Evolutionary conservation across 768 basidiomycete species (phyloP).

Genomic region (Tephrocybe rancida): DNA sequence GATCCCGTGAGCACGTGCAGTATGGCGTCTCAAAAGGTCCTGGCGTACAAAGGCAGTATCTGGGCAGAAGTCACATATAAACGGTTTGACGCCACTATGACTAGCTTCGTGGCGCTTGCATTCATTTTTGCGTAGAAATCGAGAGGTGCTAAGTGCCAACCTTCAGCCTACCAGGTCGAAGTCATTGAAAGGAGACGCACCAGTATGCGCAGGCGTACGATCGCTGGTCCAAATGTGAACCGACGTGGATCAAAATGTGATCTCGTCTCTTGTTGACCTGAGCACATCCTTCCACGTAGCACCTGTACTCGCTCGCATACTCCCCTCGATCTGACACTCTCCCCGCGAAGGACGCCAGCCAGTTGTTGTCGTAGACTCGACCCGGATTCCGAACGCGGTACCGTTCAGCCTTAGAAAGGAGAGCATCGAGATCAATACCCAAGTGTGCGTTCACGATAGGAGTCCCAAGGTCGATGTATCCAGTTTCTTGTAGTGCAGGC

Average conservation of each 20-base stretch:
- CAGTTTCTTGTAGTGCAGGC: constrained; percentile 5
- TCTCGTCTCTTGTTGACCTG: constrained; percentile 75
- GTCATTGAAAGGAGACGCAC: constrained; percentile 38
- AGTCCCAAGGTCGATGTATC: constrained; percentile 39
- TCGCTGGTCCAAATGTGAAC: constrained; percentile 70
- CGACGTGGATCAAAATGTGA: constrained; percentile 75
- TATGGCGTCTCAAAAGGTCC: constrained; percentile 68
- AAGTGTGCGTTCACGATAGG: constrained; percentile 67
- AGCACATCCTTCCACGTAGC: constrained; percentile 66
- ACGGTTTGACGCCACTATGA: constrained; percentile 62
- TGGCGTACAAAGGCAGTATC: constrained; percentile 63
- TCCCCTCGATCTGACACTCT: constrained; percentile 61
- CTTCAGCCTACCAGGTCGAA: background rate
- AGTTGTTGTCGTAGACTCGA: constrained; percentile 61
- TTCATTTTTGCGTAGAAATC: constrained; percentile 76
- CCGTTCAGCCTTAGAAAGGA: constrained; percentile 55
- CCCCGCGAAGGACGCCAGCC: constrained; percentile 71
- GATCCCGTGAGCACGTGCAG: constrained; percentile 55
- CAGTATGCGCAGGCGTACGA: constrained; percentile 67
- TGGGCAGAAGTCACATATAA: constrained; percentile 57
- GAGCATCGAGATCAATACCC: constrained; percentile 56
- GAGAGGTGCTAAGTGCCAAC: constrained; percentile 45
- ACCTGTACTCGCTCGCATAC: constrained; percentile 61
- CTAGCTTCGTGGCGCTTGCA: constrained; percentile 75
- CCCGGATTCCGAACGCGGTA: constrained; percentile 58